phyloP scores from a whole-genome alignment of 1,139 yeast genomes.

The Magnusiomyces starmeri region DNA sequence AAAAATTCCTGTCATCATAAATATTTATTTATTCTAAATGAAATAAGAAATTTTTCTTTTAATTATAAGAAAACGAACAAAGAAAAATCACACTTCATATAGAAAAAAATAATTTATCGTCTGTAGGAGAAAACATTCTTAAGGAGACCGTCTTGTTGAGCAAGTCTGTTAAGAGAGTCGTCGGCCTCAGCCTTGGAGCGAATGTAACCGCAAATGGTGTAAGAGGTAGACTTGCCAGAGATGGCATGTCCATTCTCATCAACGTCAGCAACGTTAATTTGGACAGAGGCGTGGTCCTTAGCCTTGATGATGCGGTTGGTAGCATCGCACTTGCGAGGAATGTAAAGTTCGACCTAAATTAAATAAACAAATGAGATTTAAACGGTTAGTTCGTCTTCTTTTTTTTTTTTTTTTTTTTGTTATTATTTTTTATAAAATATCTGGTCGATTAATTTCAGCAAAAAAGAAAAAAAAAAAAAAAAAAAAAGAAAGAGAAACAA shows the following conservation, averaged over 20 bases:
- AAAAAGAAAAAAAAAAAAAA: neutral
- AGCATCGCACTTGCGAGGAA: conserved; percentile 99
- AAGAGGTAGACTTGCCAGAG: conserved; percentile 86
- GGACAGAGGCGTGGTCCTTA: conserved; percentile 99
- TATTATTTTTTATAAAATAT: neutral
- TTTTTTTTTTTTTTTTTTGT: neutral
- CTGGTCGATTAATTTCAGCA: neutral
- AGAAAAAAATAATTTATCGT: conserved; percentile 55
- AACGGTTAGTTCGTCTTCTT: neutral
- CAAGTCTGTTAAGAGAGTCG: conserved; percentile 98
- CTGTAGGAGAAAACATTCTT: conserved; percentile 99
- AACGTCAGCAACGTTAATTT: conserved; percentile 77
- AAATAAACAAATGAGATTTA: neutral
- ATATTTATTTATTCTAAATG: conserved; percentile 6
- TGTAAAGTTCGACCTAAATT: conserved; percentile 94
- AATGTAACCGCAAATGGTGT: conserved; percentile 95
- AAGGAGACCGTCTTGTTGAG: conserved; percentile 97
- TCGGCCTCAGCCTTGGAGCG: conserved; percentile 92
- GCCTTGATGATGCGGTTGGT: conserved; percentile 99
- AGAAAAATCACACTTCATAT: too few relatives aligned
- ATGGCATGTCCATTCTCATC: conserved; percentile 96
- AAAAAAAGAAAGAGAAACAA: neutral
- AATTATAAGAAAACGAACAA: too few relatives aligned
- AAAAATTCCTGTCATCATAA: neutral
- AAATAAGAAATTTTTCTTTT: neutral